These are phyloP conservation scores for Corynespora cassiicola DNA, from an alignment of 2,329 filamentous ascomycete species.

Conservation along the genomic window DNA sequence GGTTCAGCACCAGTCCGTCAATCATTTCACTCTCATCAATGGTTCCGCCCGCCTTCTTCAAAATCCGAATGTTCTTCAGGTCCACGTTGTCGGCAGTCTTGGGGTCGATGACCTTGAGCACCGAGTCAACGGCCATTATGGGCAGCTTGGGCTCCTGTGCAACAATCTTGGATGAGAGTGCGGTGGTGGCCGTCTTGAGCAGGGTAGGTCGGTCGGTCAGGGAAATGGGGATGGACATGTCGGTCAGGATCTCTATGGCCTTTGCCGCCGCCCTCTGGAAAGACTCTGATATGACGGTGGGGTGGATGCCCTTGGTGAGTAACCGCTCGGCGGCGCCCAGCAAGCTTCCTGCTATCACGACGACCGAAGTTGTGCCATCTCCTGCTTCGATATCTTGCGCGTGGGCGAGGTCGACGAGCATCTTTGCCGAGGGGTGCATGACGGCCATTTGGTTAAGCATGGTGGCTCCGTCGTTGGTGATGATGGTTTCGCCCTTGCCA, in stretches of 20 bases:
- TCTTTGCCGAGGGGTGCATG: constrained; percentile 99
- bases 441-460: constrained; percentile 99
- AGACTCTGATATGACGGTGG: constrained; percentile 94
- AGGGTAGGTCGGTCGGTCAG: constrained; percentile 87
- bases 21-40: constrained; percentile 99
- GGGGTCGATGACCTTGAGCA: constrained; percentile 93
- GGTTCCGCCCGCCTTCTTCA: constrained; percentile 97
- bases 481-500: constrained; percentile 95
- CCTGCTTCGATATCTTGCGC: constrained; percentile 98
- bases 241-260: constrained; percentile 87
- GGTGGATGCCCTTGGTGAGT: constrained; percentile 89
- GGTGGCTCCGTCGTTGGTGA: constrained; percentile 99
- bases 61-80: constrained; percentile 91
- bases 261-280: constrained; percentile 94
- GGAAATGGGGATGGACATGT: constrained; percentile 93
- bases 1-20: constrained; percentile 90
- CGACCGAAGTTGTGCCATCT: constrained; percentile 97
- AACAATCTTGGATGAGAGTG: constrained; percentile 97
- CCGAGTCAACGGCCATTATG: constrained; percentile 98
- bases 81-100: constrained; percentile 97
- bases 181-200: constrained; percentile 95
- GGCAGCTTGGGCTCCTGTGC: constrained; percentile 95
- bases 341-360: constrained; percentile 95
- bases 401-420: constrained; percentile 96
- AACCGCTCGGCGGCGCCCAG: constrained; percentile 92